phyloP scores from a whole-genome alignment of 1,139 yeast genomes.

The Kodamaea alishanica region DNA sequence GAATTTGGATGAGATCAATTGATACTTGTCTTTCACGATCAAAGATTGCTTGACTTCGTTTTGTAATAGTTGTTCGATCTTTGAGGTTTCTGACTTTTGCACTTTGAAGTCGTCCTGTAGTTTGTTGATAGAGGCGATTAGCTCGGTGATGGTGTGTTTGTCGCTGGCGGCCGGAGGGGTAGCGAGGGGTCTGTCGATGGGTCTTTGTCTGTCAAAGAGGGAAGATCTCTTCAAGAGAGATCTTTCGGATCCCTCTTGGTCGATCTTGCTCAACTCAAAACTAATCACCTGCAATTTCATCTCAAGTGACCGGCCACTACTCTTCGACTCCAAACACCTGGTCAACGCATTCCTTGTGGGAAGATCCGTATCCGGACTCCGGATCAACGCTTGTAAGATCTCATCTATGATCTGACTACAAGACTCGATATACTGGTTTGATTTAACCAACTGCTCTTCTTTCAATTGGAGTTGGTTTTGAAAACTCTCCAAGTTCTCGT shows the following conservation, averaged over 20 bases:
- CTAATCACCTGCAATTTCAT: slow-evolving; percentile 25
- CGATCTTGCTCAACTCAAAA: slow-evolving; percentile 17
- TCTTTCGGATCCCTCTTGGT: too few relatives aligned
- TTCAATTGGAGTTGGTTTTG: slow-evolving; percentile 29
- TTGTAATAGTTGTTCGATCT: slow-evolving; percentile 22
- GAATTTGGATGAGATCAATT: slow-evolving; percentile 19
- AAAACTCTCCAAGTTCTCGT: slow-evolving; percentile 33
- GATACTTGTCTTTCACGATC: slow-evolving; percentile 19
- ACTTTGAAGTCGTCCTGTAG: slow-evolving; percentile 22
- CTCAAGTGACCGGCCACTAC: slow-evolving; percentile 18
- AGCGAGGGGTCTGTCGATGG: not conserved
- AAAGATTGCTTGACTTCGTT: slow-evolving; percentile 24
- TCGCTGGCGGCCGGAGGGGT: slow-evolving; percentile 1
- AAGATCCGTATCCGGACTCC: slow-evolving; percentile 18
- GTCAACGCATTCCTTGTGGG: slow-evolving; percentile 18
- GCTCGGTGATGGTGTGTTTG: slow-evolving; percentile 13
- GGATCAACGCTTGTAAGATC: slow-evolving; percentile 21
- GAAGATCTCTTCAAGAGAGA: too few relatives aligned
- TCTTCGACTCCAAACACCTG: slow-evolving; percentile 15
- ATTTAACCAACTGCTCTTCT: slow-evolving; percentile 19
- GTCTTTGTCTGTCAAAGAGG: too few relatives aligned
- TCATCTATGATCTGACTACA: slow-evolving; percentile 21
- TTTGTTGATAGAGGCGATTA: slow-evolving; percentile 16
- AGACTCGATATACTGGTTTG: slow-evolving; percentile 16
- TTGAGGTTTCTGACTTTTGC: slow-evolving; percentile 21